These are phyloP conservation scores for Nitzschia inconspicua DNA, from an alignment of 108 stramenopile genomes.

Conservation along the genomic window DNA sequence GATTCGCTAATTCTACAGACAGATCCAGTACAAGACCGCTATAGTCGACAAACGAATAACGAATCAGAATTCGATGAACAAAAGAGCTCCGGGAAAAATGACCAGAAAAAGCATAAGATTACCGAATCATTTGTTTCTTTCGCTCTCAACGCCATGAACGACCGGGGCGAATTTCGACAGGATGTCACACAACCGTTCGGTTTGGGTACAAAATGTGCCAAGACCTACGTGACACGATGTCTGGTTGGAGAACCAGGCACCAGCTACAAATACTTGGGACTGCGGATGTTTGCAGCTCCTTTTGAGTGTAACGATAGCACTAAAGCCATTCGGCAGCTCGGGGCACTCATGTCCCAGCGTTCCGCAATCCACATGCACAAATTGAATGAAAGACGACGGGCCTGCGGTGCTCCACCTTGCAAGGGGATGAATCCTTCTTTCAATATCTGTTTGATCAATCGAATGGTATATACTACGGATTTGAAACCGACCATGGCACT, in stretches of 20 bases:
- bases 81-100: neutral
- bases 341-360: conserved; percentile 23
- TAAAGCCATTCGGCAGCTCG: conserved; percentile 24
- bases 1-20: no score
- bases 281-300: conserved; percentile 86
- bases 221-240: conserved; percentile 74
- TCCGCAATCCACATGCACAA: conserved; percentile 32
- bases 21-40: no score
- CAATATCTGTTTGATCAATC: conserved; percentile 80
- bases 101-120: neutral
- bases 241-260: conserved; percentile 67
- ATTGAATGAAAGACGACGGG: conserved; percentile 24
- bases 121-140: conserved; percentile 12
- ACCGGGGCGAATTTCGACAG: conserved; percentile 26
- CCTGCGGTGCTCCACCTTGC: conserved; percentile 5
- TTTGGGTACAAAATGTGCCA: conserved; percentile 59
- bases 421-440: conserved; percentile 37
- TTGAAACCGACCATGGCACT: conserved; percentile 20
- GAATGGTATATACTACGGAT: conserved; percentile 43
- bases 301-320: conserved; percentile 20
- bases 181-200: conserved; percentile 65
- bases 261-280: conserved; percentile 87
- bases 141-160: conserved; percentile 33
- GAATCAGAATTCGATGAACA: neutral
- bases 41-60: no score